Evolutionary conservation across 495 filamentous ascomycete species (phyloP).

Genomic region (Lepidopterella palustris): DNA sequence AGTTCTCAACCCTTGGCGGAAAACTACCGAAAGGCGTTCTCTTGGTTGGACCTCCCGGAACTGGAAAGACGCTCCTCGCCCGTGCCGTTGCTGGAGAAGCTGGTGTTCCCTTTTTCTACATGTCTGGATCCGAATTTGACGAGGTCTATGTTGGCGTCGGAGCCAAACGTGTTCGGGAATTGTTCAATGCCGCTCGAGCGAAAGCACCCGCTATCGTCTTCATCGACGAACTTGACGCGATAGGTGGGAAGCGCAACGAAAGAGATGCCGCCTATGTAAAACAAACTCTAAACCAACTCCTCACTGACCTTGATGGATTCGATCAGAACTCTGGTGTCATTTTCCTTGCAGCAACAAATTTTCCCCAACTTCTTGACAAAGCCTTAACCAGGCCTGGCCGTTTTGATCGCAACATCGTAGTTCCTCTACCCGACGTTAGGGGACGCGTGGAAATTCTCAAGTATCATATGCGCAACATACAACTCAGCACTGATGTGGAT

Average conservation of each 20-base stretch:
- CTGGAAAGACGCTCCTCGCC: slow-evolving; percentile 95
- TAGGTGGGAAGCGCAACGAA: slow-evolving; percentile 88
- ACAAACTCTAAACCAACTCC: slow-evolving; percentile 92
- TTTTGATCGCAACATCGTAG: slow-evolving; percentile 85
- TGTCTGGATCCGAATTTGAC: slow-evolving; percentile 98
- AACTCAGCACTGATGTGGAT: slow-evolving; percentile 71
- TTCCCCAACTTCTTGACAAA: slow-evolving; percentile 88
- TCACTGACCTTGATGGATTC: slow-evolving; percentile 97
- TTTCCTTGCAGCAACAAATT: slow-evolving; percentile 92
- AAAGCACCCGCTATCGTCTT: slow-evolving; percentile 97
- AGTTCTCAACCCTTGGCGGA: slow-evolving; percentile 84
- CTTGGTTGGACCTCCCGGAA: slow-evolving; percentile 91
- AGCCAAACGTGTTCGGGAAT: slow-evolving; percentile 92
- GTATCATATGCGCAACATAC: slow-evolving; percentile 85
- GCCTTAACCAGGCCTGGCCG: slow-evolving; percentile 89
- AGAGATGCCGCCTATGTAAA: slow-evolving; percentile 94
- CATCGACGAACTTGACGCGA: slow-evolving; percentile 95
- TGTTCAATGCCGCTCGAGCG: slow-evolving; percentile 79
- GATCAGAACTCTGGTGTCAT: slow-evolving; percentile 90
- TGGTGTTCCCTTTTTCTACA: slow-evolving; percentile 98
- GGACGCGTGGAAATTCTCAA: slow-evolving; percentile 86
- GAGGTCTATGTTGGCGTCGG: slow-evolving; percentile 98
- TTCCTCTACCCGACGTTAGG: slow-evolving; percentile 90
- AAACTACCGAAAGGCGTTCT: slow-evolving; percentile 96
- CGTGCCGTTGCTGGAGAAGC: slow-evolving; percentile 95